phyloP scores from a whole-genome alignment of 129 eudicot species.

The Lactuca saligna region DNA sequence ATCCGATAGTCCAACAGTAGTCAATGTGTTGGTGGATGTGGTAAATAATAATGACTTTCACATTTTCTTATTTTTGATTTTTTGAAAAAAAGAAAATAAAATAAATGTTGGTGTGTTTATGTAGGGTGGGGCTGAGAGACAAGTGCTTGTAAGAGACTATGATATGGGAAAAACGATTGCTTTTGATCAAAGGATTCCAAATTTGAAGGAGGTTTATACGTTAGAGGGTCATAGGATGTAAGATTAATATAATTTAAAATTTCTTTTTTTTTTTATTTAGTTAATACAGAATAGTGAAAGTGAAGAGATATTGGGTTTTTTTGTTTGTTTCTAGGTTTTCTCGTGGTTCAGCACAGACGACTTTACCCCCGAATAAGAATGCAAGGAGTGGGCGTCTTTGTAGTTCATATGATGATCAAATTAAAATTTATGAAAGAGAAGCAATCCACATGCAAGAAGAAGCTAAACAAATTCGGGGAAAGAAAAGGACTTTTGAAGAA shows the following conservation, averaged over 20 bases:
- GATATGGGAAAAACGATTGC: conserved; percentile 71
- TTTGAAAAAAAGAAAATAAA: not conserved
- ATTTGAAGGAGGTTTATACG: conserved; percentile 86
- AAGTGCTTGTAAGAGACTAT: conserved; percentile 87
- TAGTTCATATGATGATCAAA: conserved; percentile 79
- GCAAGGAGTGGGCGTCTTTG: conserved; percentile 67
- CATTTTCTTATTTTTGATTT: not conserved
- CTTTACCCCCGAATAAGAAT: conserved; percentile 70
- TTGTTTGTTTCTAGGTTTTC: conserved; percentile 60
- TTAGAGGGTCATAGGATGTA: conserved; percentile 85
- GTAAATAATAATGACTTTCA: conserved; percentile 37
- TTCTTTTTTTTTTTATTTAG: not conserved
- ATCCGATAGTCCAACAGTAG: conserved; percentile 78
- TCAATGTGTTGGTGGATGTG: conserved; percentile 82
- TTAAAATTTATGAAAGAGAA: conserved; percentile 57
- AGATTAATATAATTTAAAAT: conserved; percentile 14
- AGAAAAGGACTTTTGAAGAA: conserved; percentile 58
- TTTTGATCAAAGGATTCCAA: conserved; percentile 72
- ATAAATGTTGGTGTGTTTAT: conserved; percentile 4
- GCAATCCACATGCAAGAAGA: conserved; percentile 41
- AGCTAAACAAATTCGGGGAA: conserved; percentile 46
- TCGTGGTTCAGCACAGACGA: conserved; percentile 84
- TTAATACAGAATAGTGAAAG: too few species aligned
- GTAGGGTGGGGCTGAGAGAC: conserved; percentile 85
- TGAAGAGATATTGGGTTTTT: not conserved